A percentile compares a stretch with the other conserved stretches of the same genome.
Evolutionary conservation across 2,329 filamentous ascomycete species (phyloP).

Genomic region (Xylariaceae sp.): DNA sequence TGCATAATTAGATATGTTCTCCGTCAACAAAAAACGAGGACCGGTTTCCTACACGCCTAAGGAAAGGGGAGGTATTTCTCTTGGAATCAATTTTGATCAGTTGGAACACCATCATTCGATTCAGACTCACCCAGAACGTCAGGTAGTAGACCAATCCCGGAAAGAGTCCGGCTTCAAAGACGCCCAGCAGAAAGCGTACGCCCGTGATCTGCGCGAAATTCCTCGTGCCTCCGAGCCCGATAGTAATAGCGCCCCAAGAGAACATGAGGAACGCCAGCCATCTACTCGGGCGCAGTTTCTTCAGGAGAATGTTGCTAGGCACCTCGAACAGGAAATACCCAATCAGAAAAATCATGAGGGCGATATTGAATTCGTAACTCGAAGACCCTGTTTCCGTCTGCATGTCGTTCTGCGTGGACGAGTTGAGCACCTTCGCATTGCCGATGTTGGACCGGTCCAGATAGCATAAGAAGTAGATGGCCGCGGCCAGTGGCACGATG

Average conservation of each 20-base stretch:
- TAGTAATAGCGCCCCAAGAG: constrained; percentile 68
- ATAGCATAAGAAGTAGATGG: constrained; percentile 59
- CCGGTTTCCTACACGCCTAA: neutral
- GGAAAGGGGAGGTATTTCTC: neutral
- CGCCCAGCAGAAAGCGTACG: constrained; percentile 68
- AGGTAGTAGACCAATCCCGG: constrained; percentile 68
- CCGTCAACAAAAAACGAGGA: neutral
- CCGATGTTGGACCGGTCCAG: constrained; percentile 59
- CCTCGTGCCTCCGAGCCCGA: constrained; percentile 65
- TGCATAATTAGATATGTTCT: constrained; percentile 2
- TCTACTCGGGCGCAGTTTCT: constrained; percentile 62
- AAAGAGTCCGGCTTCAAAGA: constrained; percentile 72
- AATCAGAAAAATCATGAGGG: constrained; percentile 42
- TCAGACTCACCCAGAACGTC: constrained; percentile 60
- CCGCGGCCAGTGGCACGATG: constrained; percentile 56
- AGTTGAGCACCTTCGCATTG: constrained; percentile 45
- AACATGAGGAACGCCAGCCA: constrained; percentile 70
- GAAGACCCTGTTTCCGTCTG: constrained; percentile 37
- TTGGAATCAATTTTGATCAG: neutral
- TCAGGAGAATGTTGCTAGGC: constrained; percentile 67
- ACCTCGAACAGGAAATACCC: constrained; percentile 59
- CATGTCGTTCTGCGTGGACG: constrained; percentile 40
- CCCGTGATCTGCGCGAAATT: constrained; percentile 66
- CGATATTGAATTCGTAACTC: constrained; percentile 39
- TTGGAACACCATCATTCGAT: neutral